Base-by-base conservation (phyloP, 1,139 yeast species). In the Hemisphaericaspora xylanilytica region DNA sequence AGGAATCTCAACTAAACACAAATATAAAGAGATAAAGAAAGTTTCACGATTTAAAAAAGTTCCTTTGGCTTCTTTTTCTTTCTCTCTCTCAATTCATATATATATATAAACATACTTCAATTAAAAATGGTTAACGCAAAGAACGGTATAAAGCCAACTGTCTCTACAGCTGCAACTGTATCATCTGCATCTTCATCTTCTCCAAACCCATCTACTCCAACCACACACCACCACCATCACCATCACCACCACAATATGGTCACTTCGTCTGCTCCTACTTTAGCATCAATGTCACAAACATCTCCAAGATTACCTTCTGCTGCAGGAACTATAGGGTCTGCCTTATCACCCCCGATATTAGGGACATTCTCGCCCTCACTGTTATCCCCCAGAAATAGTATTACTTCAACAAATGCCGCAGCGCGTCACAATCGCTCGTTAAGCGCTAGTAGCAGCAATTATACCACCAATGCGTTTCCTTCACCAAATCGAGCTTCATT, bases 351-450 rank as follows among this genome's bases (percentile, higher is more conserved):
- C 13, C 38, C 42, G 11, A 32, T 34, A 34, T 26, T 33, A 20
- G 24, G 38, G 3, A 35, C 43, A 13, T 37, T 40, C 14, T 37
- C 43, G 10, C 42, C 40, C 2, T 31, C 45, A 3, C 33, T 33
- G 25, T 31, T 43, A 12, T 43, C 47, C 5, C 47, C 47, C 13
- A 36, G 47, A 24, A 41, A 41, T 32, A 42, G 42, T 31, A 40
- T 45, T 4, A 26, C 37, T 8, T 24, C 40, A 3, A 12, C 33
- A 14, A 28, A 33, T 21, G 37, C 38, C 28, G 34, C 33, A 16
- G 34, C 29, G 24, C 31, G 24, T 13, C 37, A 31, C 13, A 32
- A 30, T 29, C 30, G 44, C 15, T 33, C 44, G 2, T 26, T 28
- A n/a, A 34, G 40, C 12, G 30, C 24, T 14, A 31, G 17, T n/a